Base-by-base conservation (phyloP, 352 stramenopile species). In the Phytophthora tubulina region DNA sequence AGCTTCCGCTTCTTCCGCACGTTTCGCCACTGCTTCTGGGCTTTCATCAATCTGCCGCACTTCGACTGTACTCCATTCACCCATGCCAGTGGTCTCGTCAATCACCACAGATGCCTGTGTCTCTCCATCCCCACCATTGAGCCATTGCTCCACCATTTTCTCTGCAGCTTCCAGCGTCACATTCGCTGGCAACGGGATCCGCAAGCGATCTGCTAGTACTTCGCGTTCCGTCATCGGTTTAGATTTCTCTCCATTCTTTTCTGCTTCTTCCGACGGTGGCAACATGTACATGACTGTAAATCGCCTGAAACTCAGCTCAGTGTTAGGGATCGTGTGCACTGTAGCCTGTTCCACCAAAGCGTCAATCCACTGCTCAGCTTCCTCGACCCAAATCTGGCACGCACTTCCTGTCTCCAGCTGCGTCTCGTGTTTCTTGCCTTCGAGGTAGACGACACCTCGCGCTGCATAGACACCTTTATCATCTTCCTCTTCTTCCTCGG, bases 351-450 rank as follows among this genome's bases (percentile, higher is more conserved):
- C 88, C 44, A 96, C 86, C 45, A 94, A 63, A 15, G 85, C 89
- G 44, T 91, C 78, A 17, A 92, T 67, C 89, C 89, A 96, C 54
- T 91, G 77, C 33, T 96, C 89, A 3, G 70, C 52, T 0, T 90
- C 82, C 21, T 96, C 89, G 27, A 92, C 73, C 89, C 89, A 96
- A 41, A 96, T 85, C 72, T 96, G 82, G 48, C 88, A 96, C 13
- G 83, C 80, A 17, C 84, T 92, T n/a, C 86, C 86, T 6, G 69
- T 80, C 49, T 88, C 75, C 3, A 96, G 69, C 53, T 93, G 88
- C 38, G 82, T 69, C 44, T 91, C 85, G 57, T 96, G 88, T 36
- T 84, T 86, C 55, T 91, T 92, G 42, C 87, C 89, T 70, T 95
- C 89, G 32, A 96, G 69, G 53, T 93, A 96, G 31, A 96, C 89